These are phyloP conservation scores for Hymenotorrendiella dingleyae DNA, from an alignment of 2,329 filamentous ascomycete species.

Conservation along the genomic window DNA sequence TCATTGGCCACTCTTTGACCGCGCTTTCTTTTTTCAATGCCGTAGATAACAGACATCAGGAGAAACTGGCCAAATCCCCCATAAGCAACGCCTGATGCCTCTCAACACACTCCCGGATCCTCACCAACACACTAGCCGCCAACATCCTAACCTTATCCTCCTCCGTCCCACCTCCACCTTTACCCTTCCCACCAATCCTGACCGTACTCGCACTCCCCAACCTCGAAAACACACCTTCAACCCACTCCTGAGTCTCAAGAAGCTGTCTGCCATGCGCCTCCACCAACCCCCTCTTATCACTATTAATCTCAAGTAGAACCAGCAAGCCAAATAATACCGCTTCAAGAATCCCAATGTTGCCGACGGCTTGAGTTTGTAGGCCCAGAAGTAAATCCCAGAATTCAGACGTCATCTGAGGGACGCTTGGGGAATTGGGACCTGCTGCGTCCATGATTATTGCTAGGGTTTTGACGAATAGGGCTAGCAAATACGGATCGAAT, in stretches of 20 bases:
- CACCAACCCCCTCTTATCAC: slow-evolving; percentile 65
- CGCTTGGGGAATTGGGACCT: slow-evolving; percentile 68
- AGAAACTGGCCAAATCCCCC: slow-evolving; percentile 54
- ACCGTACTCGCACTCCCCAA: slow-evolving; percentile 7
- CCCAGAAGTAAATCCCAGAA: slow-evolving; percentile 77
- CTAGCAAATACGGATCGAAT: slow-evolving; percentile 68
- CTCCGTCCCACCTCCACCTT: slow-evolving; percentile 57
- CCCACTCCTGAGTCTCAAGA: slow-evolving; percentile 85
- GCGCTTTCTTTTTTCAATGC: too few species aligned
- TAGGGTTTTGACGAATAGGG: slow-evolving; percentile 79
- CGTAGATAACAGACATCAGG: too few species aligned
- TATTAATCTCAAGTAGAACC: slow-evolving; percentile 76
- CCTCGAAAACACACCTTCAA: slow-evolving; percentile 65
- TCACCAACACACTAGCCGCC: slow-evolving; percentile 71
- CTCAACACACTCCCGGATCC: slow-evolving; percentile 74
- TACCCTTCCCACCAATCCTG: slow-evolving; percentile 49
- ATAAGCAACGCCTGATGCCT: slow-evolving; percentile 72
- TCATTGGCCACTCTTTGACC: too few species aligned
- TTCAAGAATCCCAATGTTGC: slow-evolving; percentile 62
- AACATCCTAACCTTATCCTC: slow-evolving; percentile 76
- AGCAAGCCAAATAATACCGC: slow-evolving; percentile 75
- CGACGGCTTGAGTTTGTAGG: slow-evolving; percentile 53
- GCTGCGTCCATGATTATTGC: slow-evolving; percentile 76
- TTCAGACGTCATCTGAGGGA: slow-evolving; percentile 77
- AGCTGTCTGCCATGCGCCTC: slow-evolving; percentile 69